phyloP scores from a whole-genome alignment of 106 monocot species.

The Xerophyta viscosa region DNA sequence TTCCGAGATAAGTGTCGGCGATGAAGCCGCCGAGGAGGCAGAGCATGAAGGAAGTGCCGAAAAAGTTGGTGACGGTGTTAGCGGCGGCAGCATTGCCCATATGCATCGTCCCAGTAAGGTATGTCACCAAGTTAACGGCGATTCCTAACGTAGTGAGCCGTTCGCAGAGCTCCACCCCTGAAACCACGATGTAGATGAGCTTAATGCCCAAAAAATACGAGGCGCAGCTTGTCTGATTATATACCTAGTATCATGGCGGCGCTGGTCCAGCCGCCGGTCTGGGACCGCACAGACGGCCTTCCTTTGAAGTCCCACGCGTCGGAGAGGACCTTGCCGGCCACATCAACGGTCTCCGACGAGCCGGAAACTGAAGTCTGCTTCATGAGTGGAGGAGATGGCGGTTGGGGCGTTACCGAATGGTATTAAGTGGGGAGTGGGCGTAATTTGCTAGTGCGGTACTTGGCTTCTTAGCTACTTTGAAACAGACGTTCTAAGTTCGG shows the following conservation, averaged over 20 bases:
- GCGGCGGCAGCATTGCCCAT: conserved; percentile 59
- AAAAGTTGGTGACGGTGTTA: conserved; percentile 75
- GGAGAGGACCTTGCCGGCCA: conserved; percentile 12
- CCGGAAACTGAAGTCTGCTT: background rate
- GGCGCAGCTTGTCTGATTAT: no score
- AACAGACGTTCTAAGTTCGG: no score
- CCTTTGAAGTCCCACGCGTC: conserved; percentile 56
- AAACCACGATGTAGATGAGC: background rate
- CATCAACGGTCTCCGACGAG: conserved; percentile 19
- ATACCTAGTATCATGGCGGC: conserved; percentile 39
- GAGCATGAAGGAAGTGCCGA: conserved; percentile 77
- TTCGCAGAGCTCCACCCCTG: conserved; percentile 69
- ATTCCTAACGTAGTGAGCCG: conserved; percentile 57
- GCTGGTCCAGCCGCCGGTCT: conserved; percentile 36
- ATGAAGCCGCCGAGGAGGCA: conserved; percentile 76
- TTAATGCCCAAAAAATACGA: no score
- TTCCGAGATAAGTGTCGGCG: conserved; percentile 63
- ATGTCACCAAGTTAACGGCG: conserved; percentile 67
- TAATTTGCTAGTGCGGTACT: no score
- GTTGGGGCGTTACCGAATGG: no score
- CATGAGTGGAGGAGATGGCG: no score
- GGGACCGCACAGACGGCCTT: conserved; percentile 17
- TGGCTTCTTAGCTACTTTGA: no score
- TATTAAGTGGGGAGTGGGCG: no score
- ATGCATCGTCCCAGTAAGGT: conserved; percentile 66